A percentile compares a stretch with the other conserved stretches of the same genome.
Evolutionary conservation across 2,329 filamentous ascomycete genomes (phyloP).

Genomic region (Aphanoascus verrucosus): DNA sequence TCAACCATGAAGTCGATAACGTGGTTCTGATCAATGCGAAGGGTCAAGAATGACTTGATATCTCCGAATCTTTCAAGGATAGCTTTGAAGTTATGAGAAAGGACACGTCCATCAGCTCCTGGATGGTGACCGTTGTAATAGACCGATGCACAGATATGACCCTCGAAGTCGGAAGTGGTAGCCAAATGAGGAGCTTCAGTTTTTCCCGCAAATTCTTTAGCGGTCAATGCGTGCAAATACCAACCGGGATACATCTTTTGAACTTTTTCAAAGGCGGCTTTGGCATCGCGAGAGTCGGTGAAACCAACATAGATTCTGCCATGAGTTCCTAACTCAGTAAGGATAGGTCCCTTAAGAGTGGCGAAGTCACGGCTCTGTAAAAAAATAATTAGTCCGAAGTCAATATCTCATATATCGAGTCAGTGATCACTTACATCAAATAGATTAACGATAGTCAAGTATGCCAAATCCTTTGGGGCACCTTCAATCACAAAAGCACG

Average conservation of each 20-base stretch:
- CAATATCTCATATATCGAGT: background rate
- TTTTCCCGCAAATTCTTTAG: conserved; percentile 37
- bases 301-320: conserved; percentile 47
- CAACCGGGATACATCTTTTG: conserved; percentile 39
- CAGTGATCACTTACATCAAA: conserved; percentile 29
- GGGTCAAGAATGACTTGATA: conserved; percentile 27
- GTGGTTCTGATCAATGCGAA: conserved; percentile 23
- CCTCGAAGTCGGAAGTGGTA: conserved; percentile 41
- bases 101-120: conserved; percentile 20
- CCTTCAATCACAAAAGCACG: conserved; percentile 28
- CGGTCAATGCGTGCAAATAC: conserved; percentile 38
- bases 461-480: conserved; percentile 24
- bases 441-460: conserved; percentile 28
- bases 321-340: conserved; percentile 26
- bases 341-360: conserved; percentile 31
- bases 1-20: conserved; percentile 31
- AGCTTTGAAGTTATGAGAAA: conserved; percentile 41
- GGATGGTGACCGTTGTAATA: conserved; percentile 28
- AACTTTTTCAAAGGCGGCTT: conserved; percentile 40
- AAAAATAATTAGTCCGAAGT: conserved; percentile 14
- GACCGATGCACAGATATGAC: conserved; percentile 45
- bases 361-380: conserved; percentile 27
- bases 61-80: conserved; percentile 31
- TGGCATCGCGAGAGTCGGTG: conserved; percentile 51
- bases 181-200: conserved; percentile 22